Percentiles rank a stretch among this genome's conserved stretches.
These are phyloP conservation scores for Pleomassaria siparia DNA, from an alignment of 2,329 filamentous ascomycete genomes.

Conservation along the genomic window DNA sequence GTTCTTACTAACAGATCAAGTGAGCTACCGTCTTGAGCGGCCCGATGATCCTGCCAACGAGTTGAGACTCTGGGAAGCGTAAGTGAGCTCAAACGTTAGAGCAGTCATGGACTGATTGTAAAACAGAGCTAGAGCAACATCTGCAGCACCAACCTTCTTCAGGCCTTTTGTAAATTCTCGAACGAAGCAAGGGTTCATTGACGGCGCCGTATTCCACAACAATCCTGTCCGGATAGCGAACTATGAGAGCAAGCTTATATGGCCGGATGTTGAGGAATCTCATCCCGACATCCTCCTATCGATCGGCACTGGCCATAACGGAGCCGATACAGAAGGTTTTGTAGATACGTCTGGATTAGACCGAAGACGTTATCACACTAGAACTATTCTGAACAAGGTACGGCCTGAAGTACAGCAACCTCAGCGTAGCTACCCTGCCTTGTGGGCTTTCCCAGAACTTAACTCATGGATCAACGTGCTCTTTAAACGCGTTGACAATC, in stretches of 20 bases:
- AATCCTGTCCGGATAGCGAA: conserved; percentile 51
- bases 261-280: conserved; percentile 15
- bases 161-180: conserved; percentile 47
- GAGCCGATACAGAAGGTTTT: neutral
- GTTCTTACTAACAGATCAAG: conserved; percentile 1
- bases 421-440: neutral
- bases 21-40: conserved; percentile 7
- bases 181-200: conserved; percentile 45
- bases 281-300: conserved; percentile 28
- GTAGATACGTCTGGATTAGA: neutral
- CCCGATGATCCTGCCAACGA: conserved; percentile 12
- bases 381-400: neutral
- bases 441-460: conserved; percentile 7
- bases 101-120: neutral
- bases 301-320: conserved; percentile 20
- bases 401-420: neutral
- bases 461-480: conserved; percentile 28
- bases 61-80: conserved; percentile 13
- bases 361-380: neutral
- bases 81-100: conserved; percentile 1
- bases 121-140: conserved; percentile 46
- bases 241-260: conserved; percentile 39
- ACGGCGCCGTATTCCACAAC: conserved; percentile 48
- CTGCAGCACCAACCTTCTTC: conserved; percentile 49
- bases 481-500: conserved; percentile 29